Conservation (phyloP, 1,284 basidiomycete genomes). For the Rhodotorula sp. region DNA sequence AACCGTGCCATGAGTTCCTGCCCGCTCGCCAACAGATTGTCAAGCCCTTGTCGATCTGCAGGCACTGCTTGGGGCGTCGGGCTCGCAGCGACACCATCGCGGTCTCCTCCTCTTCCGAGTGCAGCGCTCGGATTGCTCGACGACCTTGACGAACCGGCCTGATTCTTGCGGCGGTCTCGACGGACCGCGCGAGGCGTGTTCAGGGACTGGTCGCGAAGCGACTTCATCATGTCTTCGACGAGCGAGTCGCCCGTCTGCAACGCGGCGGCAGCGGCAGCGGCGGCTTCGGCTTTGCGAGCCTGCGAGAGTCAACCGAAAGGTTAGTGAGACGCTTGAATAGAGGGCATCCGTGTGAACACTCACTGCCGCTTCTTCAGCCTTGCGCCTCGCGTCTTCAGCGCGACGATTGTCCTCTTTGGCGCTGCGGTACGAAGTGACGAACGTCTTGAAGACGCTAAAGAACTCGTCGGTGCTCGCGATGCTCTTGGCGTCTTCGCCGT, state of each 20-base stretch:
- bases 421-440: constrained; percentile 72
- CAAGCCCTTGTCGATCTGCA: constrained; percentile 10
- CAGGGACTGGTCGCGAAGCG: constrained; percentile 30
- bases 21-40: constrained; percentile 26
- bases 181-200: constrained; percentile 22
- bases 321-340: neutral
- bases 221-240: constrained; percentile 37
- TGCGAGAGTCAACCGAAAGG: neutral
- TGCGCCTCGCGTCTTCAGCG: constrained; percentile 20
- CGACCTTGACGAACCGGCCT: too few relatives aligned
- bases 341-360: neutral
- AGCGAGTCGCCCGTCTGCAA: constrained; percentile 28
- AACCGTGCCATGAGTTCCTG: constrained; percentile 24
- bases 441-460: constrained; percentile 92
- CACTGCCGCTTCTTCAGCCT: constrained; percentile 26
- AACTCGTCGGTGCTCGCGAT: constrained; percentile 63
- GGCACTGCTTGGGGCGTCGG: neutral
- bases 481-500: constrained; percentile 80
- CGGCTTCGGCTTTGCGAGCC: constrained; percentile 37
- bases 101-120: neutral
- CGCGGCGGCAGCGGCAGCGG: constrained; percentile 18
- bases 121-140: neutral
- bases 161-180: constrained; percentile 15
- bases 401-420: constrained; percentile 34
- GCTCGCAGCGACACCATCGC: neutral